Evolutionary conservation across 2,329 filamentous ascomycete genomes (phyloP).

Genomic region (Penicillium sp.): DNA sequence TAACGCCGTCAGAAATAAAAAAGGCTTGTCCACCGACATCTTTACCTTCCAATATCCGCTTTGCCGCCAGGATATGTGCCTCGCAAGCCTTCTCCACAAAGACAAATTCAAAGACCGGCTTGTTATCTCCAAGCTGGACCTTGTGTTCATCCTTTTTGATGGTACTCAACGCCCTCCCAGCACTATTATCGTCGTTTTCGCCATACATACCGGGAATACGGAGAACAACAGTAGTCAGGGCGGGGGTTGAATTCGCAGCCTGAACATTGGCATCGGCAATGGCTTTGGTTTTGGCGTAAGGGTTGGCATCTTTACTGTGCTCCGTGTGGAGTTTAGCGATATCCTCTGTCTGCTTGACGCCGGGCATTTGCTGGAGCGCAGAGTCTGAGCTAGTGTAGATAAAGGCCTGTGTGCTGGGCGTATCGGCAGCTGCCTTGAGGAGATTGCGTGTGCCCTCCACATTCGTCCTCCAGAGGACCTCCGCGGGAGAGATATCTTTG

Average conservation of each 20-base stretch:
- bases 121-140: constrained; percentile 8
- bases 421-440: background rate
- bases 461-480: constrained; percentile 3
- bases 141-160: constrained; percentile 7
- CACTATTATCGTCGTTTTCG: constrained; percentile 2
- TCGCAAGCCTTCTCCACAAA: constrained; percentile 8
- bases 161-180: background rate
- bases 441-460: constrained; percentile 5
- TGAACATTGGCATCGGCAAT: constrained; percentile 10
- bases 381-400: constrained; percentile 9
- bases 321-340: constrained; percentile 7
- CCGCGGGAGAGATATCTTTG: constrained; percentile 1
- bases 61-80: constrained; percentile 10
- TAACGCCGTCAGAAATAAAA: constrained; percentile 11
- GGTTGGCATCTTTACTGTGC: constrained; percentile 3
- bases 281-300: constrained; percentile 8
- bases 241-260: constrained; percentile 1
- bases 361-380: constrained; percentile 6
- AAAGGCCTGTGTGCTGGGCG: background rate
- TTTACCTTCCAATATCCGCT: constrained; percentile 1
- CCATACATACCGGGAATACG: constrained; percentile 10
- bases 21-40: constrained; percentile 2
- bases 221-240: constrained; percentile 3
- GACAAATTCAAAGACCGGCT: constrained; percentile 7
- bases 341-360: constrained; percentile 8